A percentile compares a stretch with the other conserved stretches of the same genome.
Evolutionary conservation across 345 rosid species (phyloP).

Genomic region (Lumnitzera racemosa): DNA sequence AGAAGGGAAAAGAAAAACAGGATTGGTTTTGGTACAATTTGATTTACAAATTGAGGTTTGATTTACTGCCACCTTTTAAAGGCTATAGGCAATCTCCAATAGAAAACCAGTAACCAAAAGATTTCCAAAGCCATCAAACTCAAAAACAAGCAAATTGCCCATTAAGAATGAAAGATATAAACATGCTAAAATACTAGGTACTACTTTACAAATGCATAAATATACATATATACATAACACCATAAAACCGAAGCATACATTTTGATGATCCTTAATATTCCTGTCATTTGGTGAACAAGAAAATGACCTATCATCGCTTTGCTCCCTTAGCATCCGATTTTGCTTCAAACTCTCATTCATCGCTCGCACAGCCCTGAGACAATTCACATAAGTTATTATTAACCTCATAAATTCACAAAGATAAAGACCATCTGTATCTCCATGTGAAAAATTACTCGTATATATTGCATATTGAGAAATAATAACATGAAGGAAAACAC

Average conservation of each 20-base stretch:
- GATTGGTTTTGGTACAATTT: too few species aligned
- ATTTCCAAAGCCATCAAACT: too few species aligned
- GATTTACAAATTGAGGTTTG: too few species aligned
- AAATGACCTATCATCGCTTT: conserved; percentile 40
- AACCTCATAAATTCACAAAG: conserved; percentile 3
- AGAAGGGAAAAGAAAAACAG: too few species aligned
- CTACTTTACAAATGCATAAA: background rate
- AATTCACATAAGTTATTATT: conserved; percentile 8
- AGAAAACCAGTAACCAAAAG: too few species aligned
- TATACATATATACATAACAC: background rate
- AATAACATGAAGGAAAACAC: too few species aligned
- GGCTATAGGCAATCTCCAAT: too few species aligned
- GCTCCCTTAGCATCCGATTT: conserved; percentile 65
- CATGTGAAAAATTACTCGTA: background rate
- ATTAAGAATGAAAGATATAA: too few species aligned
- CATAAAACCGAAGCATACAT: conserved; percentile 35
- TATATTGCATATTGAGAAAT: too few species aligned
- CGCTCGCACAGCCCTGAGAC: conserved; percentile 91
- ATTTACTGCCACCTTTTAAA: too few species aligned
- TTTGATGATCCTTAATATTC: conserved; percentile 37
- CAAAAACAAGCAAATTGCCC: too few species aligned
- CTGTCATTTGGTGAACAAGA: conserved; percentile 38
- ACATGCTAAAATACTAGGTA: too few species aligned
- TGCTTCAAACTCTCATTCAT: conserved; percentile 97
- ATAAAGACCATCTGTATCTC: background rate